phyloP scores from a whole-genome alignment of 176 grass and related monocot species.

The Alloteropsis semialata region DNA sequence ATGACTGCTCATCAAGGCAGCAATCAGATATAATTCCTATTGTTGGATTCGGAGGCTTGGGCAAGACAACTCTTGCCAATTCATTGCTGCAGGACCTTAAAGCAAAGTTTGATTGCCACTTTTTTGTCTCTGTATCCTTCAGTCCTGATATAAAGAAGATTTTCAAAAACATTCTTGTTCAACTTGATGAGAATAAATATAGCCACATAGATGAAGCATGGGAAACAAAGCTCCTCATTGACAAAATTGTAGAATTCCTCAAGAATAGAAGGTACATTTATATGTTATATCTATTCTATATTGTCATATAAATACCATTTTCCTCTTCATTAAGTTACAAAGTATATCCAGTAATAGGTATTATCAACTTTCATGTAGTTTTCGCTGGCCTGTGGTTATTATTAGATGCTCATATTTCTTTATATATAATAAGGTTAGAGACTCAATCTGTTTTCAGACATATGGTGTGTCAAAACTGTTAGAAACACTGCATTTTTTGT shows the following conservation, averaged over 20 bases:
- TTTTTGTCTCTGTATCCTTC: not conserved
- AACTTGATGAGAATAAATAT: not conserved
- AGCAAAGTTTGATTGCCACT: not conserved
- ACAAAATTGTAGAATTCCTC: not conserved
- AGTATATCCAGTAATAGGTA: no score
- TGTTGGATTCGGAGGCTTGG: not conserved
- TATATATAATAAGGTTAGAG: no score
- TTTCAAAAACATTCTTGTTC: not conserved
- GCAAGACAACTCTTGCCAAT: not conserved
- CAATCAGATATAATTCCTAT: not conserved
- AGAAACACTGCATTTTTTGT: no score
- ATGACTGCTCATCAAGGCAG: not conserved
- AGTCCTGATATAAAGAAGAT: not conserved
- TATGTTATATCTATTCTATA: not conserved
- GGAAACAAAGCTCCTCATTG: not conserved
- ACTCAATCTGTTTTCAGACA: no score
- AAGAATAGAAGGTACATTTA: not conserved
- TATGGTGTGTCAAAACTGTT: no score
- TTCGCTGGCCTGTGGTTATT: no score
- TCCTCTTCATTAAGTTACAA: no score
- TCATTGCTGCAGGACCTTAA: not conserved
- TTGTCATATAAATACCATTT: no score
- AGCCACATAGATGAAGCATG: not conserved
- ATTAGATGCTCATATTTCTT: no score
- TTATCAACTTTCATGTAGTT: no score